Base-by-base conservation (phyloP, 257 asterid species). In the Linderniella brevidens region DNA sequence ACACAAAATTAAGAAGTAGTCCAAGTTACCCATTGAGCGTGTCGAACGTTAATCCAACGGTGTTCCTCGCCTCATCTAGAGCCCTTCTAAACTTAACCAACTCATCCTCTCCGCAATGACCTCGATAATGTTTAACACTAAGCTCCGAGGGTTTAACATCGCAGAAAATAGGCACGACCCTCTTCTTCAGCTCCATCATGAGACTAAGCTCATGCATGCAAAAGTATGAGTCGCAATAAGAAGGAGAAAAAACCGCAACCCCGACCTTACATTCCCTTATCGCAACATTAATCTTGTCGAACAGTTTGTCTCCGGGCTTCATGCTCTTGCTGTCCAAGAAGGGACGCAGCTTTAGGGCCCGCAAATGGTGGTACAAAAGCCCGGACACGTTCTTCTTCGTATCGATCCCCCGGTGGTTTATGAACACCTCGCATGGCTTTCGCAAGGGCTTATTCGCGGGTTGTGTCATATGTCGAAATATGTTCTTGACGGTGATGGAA, bases 1-100 rank as follows among this genome's bases (percentile, higher is more conserved):
- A 25, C 32, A 25, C 32, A 25, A 25, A 25, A 25, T 2, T 25
- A 6, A 25, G 32, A 25, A 25, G 3, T 25, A 25, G 3, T 25
- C 32, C 3, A 25, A 25, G 6, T 25, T 56, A 83, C 90, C 94
- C 96, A 8, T 35, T 57, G 19, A 61, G 19, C 3, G 84, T 79
- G 58, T 86, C 93, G 40, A 86, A 86, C 5, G 96, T 74, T 25
- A 86, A 56, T 3, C 96, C 96, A 16, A 86, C 96, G 17, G 86
- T 86, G 57, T 55, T 50, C 10, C 55, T 82, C 0, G 94, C 96
- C 67, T 74, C 86, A 42, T 79, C 84, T 7, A 86, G 71, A 12
- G 96, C 93, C 41, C 54, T 16, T 4, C 55, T 49, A 49, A 76
- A 86, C 56, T 62, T 60, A 4, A 52, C 69, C 32, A 79, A 35